Percentiles rank a stretch among this genome's conserved stretches.
These are phyloP conservation scores for Arctium minus DNA, from an alignment of 129 eudicot genomes.

Conservation along the genomic window DNA sequence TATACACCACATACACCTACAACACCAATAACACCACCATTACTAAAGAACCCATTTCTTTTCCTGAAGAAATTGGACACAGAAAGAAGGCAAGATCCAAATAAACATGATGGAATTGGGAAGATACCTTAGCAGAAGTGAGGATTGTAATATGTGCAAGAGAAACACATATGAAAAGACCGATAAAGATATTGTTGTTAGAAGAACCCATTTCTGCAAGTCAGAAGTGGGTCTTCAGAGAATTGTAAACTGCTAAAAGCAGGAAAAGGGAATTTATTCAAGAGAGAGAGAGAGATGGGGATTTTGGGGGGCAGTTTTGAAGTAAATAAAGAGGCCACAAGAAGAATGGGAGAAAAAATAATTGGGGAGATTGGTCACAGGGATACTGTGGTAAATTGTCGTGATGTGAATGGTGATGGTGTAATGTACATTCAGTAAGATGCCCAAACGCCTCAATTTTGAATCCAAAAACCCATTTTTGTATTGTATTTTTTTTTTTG, in stretches of 20 bases:
- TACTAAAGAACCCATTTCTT: background rate
- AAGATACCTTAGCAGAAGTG: background rate
- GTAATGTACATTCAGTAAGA: background rate
- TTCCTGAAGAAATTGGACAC: background rate
- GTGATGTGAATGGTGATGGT: background rate
- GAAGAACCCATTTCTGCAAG: background rate
- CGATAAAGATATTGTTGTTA: background rate
- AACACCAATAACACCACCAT: background rate
- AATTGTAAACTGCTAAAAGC: background rate
- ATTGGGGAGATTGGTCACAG: slow-evolving; percentile 15
- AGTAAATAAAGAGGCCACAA: slow-evolving; percentile 12
- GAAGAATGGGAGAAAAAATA: slow-evolving; percentile 6
- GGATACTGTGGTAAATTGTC: background rate
- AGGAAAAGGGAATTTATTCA: slow-evolving; percentile 8
- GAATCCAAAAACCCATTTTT: background rate
- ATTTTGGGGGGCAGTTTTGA: background rate
- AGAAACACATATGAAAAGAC: background rate
- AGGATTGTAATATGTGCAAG: background rate
- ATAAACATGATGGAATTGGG: background rate
- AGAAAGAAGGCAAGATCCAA: background rate
- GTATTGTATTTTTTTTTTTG: background rate
- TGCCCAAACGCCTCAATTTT: background rate
- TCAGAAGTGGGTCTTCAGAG: slow-evolving; percentile 2
- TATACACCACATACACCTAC: slow-evolving; percentile 78
- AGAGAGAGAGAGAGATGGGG: background rate